Percentiles rank a stretch among this genome's conserved stretches.
Conservation (phyloP, 805 yeast genomes). For the Pichia sporocuriosa region DNA sequence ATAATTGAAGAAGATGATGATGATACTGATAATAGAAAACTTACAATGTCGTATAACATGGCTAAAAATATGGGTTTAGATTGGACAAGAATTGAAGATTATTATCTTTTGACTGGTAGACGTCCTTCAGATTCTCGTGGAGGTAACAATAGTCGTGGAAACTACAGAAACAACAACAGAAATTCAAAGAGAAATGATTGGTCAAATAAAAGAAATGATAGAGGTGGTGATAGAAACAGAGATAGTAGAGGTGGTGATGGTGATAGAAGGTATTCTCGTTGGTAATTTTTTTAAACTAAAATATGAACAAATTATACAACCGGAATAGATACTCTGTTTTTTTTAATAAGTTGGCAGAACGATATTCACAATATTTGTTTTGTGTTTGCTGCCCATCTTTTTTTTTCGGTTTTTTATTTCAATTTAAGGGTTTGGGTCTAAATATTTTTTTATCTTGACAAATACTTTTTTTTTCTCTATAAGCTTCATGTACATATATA, state of each 20-base stretch:
- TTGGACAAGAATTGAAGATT: conserved; percentile 21
- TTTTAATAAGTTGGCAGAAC: no score
- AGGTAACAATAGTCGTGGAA: conserved; percentile 2
- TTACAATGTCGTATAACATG: conserved; percentile 13
- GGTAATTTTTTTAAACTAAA: no score
- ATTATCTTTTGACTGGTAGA: conserved; percentile 29
- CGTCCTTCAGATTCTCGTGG: conserved; percentile 8
- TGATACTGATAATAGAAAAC: conserved; percentile 6
- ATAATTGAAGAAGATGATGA: conserved; percentile 8
- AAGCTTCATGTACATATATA: conserved; percentile 1
- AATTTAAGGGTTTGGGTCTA: no score
- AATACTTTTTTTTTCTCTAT: no score
- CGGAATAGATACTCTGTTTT: no score
- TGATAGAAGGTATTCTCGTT: conserved; percentile 8
- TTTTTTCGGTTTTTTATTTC: no score
- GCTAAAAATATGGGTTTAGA: conserved; percentile 27
- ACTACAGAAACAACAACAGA: conserved; percentile 8
- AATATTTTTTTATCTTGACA: no score
- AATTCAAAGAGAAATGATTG: conserved; percentile 12
- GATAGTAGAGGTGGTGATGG: conserved; percentile 6
- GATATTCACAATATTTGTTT: no score
- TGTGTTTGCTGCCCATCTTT: no score
- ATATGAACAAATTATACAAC: no score
- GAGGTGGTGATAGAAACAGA: conserved; percentile 8
- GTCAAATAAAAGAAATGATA: conserved; percentile 9